These are phyloP conservation scores for Pilaira anomala DNA, from an alignment of 192 early-diverging fungal genomes.

Conservation along the genomic window DNA sequence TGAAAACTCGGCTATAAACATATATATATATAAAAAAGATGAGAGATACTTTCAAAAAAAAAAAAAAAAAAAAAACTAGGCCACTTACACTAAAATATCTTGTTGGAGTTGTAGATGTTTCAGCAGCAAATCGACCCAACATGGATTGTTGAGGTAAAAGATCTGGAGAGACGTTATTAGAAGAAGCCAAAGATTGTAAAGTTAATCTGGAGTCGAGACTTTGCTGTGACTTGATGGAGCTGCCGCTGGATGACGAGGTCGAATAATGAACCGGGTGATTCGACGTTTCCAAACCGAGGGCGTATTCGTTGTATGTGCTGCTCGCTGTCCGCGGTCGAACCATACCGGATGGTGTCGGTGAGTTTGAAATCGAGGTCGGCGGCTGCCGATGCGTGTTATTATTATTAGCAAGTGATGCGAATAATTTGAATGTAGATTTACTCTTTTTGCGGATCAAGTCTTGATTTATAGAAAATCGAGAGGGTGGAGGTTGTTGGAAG, in stretches of 20 bases:
- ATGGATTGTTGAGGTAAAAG: background rate
- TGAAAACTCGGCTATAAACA: conserved; percentile 8
- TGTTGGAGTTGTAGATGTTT: background rate
- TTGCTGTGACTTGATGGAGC: conserved; percentile 3
- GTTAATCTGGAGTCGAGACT: conserved; percentile 8
- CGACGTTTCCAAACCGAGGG: background rate
- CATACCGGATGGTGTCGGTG: background rate
- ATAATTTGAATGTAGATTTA: conserved; percentile 3
- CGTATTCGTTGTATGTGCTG: background rate
- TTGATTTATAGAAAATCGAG: conserved; percentile 5
- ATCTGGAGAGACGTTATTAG: background rate
- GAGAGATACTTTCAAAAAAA: too few species aligned
- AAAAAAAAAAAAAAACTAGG: too few species aligned
- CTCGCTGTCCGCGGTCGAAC: conserved; percentile 7
- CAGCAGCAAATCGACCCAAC: background rate
- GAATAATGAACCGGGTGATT: background rate
- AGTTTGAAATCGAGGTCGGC: background rate
- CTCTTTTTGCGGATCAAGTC: conserved; percentile 11
- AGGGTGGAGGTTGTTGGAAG: background rate
- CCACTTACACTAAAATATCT: conserved; percentile 17
- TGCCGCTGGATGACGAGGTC: conserved; percentile 1
- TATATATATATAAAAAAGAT: background rate
- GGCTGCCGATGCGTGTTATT: background rate
- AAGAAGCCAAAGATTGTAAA: conserved; percentile 2
- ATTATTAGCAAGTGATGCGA: conserved; percentile 1